Evolutionary conservation across 1,284 basidiomycete species (phyloP).

Genomic region (Vanrija sp.): DNA sequence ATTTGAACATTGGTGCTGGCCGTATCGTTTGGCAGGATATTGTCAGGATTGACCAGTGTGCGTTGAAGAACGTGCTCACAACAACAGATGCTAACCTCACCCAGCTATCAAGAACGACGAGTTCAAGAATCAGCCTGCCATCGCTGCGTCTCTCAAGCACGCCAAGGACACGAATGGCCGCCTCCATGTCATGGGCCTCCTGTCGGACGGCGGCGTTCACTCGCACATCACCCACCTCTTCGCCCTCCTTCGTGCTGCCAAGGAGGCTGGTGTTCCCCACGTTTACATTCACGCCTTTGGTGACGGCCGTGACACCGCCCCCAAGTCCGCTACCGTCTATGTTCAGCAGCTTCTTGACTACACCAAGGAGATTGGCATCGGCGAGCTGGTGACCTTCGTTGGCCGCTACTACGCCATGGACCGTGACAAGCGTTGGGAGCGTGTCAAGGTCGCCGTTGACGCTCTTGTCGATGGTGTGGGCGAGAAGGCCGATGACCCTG

Average conservation of each 20-base stretch:
- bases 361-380: slow-evolving; percentile 63
- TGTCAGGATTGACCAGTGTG: slow-evolving; percentile 75
- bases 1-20: slow-evolving; percentile 87
- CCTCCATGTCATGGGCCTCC: slow-evolving; percentile 76
- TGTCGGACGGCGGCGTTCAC: slow-evolving; percentile 92
- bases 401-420: slow-evolving; percentile 95
- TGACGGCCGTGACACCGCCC: slow-evolving; percentile 80
- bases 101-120: slow-evolving; percentile 74
- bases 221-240: slow-evolving; percentile 83
- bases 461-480: slow-evolving; percentile 72
- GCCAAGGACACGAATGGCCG: slow-evolving; percentile 77
- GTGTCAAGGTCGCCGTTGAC: slow-evolving; percentile 80
- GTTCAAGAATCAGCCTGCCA: slow-evolving; percentile 71
- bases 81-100: not conserved
- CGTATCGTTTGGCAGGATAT: slow-evolving; percentile 94
- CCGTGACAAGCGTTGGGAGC: slow-evolving; percentile 90
- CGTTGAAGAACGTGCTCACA: slow-evolving; percentile 6
- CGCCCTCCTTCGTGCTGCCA: slow-evolving; percentile 80
- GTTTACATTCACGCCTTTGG: slow-evolving; percentile 87
- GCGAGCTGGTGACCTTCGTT: slow-evolving; percentile 67
- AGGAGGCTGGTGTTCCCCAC: slow-evolving; percentile 73
- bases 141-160: slow-evolving; percentile 66
- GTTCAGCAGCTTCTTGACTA: slow-evolving; percentile 71
- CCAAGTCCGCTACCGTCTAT: slow-evolving; percentile 69
- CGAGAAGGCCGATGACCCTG: slow-evolving; percentile 59